Conservation (phyloP, 345 rosid species). For the Euphorbia pulcherrima region DNA sequence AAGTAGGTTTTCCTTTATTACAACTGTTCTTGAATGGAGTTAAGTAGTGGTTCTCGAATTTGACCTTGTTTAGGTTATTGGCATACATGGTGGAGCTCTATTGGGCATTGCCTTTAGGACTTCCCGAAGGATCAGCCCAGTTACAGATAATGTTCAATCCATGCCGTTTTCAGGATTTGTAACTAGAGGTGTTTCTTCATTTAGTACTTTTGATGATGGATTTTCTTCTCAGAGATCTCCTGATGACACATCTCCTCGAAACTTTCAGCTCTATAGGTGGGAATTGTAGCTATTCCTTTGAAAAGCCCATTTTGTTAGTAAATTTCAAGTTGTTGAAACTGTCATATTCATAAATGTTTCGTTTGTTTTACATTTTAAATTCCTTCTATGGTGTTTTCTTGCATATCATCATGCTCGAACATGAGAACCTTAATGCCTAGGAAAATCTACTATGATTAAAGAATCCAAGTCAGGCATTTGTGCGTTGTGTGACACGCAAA, state of each 20-base stretch:
- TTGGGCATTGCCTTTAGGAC: constrained; percentile 94
- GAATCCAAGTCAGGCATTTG: too few species aligned
- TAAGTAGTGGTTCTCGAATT: constrained; percentile 14
- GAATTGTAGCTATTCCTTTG: constrained; percentile 4
- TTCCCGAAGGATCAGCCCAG: constrained; percentile 80
- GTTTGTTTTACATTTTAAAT: too few species aligned
- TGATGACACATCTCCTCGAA: constrained; percentile 73
- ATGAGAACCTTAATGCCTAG: neutral
- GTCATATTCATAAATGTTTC: neutral
- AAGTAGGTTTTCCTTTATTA: neutral
- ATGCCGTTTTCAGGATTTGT: constrained; percentile 99
- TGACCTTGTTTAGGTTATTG: constrained; percentile 53
- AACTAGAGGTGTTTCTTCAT: constrained; percentile 68
- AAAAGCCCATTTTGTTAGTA: too few species aligned
- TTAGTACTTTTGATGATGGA: constrained; percentile 73
- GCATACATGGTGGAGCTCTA: constrained; percentile 97
- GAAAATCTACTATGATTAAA: neutral
- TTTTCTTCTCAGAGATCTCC: constrained; percentile 62
- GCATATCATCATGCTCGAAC: neutral
- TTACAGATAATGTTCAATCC: constrained; percentile 87
- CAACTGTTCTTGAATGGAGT: constrained; percentile 2
- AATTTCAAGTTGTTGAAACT: neutral
- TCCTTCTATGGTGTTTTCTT: neutral
- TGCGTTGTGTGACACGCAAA: neutral
- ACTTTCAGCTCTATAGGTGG: constrained; percentile 94